These are phyloP conservation scores for Leccinum holopus DNA, from an alignment of 1,284 basidiomycete species.

Conservation along the genomic window DNA sequence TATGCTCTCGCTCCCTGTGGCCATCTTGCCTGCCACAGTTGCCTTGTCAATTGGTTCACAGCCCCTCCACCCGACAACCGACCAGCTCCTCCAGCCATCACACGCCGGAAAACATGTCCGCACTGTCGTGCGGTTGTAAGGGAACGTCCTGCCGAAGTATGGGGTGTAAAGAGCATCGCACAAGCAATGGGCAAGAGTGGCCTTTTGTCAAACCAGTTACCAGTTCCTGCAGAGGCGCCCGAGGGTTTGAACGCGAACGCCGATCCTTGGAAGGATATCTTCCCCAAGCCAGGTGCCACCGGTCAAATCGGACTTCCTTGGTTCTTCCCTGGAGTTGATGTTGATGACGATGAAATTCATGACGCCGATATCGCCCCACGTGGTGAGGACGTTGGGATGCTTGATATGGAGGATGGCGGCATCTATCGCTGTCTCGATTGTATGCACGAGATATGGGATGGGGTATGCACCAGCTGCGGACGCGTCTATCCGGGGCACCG, in stretches of 20 bases:
- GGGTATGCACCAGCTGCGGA: conserved; percentile 57
- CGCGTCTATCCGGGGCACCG: conserved; percentile 56
- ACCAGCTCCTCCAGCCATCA: conserved; percentile 24
- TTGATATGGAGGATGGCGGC: conserved; percentile 67
- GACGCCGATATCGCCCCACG: conserved; percentile 20
- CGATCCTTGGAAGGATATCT: conserved; percentile 67
- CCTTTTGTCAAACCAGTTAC: conserved; percentile 39
- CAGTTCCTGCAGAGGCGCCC: conserved; percentile 12
- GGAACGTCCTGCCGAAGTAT: conserved; percentile 68
- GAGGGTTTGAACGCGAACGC: conserved; percentile 17
- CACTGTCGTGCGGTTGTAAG: conserved; percentile 63
- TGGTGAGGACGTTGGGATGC: conserved; percentile 52
- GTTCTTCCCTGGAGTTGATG: conserved; percentile 17
- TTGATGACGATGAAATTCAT: conserved; percentile 21
- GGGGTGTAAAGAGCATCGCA: conserved; percentile 68
- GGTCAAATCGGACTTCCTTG: conserved; percentile 15
- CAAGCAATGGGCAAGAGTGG: conserved; percentile 50
- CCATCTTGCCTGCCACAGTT: conserved; percentile 67
- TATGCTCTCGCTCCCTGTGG: conserved; percentile 73
- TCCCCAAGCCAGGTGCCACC: conserved; percentile 32
- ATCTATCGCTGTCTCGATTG: conserved; percentile 73
- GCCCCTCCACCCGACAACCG: conserved; percentile 37
- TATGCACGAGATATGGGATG: conserved; percentile 71
- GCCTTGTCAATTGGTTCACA: conserved; percentile 75
- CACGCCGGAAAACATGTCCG: conserved; percentile 67